Percentiles rank a stretch among this genome's conserved stretches.
Conservation (phyloP, 768 basidiomycete species). For the Sarcomyxa edulis region DNA sequence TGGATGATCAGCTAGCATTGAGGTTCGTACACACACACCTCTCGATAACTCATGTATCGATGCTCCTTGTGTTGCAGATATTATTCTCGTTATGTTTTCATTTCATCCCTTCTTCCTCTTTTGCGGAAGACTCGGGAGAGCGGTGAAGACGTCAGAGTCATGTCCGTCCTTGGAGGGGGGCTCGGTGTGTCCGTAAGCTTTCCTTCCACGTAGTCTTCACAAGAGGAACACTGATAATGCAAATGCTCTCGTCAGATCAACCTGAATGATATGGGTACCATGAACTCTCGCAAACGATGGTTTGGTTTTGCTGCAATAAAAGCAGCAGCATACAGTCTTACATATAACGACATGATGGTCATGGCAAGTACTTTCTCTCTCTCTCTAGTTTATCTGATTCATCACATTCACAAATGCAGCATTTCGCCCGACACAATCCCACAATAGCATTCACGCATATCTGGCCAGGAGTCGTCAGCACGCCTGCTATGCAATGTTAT, state of each 20-base stretch:
- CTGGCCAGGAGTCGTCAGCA: constrained; percentile 27
- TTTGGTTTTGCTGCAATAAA: constrained; percentile 20
- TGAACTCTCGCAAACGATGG: constrained; percentile 31
- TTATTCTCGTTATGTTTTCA: constrained; percentile 48
- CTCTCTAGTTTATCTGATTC: neutral
- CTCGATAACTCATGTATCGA: too few species aligned
- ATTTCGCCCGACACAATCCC: constrained; percentile 25
- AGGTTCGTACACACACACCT: too few species aligned
- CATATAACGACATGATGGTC: constrained; percentile 52
- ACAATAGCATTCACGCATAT: constrained; percentile 30
- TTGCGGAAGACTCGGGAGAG: constrained; percentile 36
- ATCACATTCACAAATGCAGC: constrained; percentile 15
- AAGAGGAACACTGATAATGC: too few species aligned
- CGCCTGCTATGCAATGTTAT: too few species aligned
- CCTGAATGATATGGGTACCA: constrained; percentile 45
- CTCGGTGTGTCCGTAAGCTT: constrained; percentile 21
- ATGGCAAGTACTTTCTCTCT: constrained; percentile 27
- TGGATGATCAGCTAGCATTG: constrained; percentile 37
- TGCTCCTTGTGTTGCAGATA: too few species aligned
- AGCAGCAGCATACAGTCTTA: too few species aligned
- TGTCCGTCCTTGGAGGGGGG: constrained; percentile 36
- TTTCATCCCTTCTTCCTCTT: constrained; percentile 37
- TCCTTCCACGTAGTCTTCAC: too few species aligned
- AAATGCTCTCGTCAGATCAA: too few species aligned
- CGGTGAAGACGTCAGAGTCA: constrained; percentile 44